These are phyloP conservation scores for Pseudozyma sp. DNA, from an alignment of 1,284 basidiomycete species.

Conservation along the genomic window DNA sequence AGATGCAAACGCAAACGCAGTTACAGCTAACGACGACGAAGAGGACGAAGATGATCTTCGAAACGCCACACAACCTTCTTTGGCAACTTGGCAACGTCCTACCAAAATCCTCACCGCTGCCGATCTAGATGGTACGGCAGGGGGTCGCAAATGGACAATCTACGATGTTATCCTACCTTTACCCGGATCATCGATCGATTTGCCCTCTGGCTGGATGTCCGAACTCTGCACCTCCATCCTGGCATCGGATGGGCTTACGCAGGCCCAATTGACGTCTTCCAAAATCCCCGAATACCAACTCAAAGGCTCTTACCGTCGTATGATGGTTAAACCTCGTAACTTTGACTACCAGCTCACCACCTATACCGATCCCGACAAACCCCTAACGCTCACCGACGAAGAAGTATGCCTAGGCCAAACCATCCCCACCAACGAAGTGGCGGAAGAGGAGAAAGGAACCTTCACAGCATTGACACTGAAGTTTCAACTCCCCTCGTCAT, in stretches of 20 bases:
- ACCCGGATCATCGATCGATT: conserved; percentile 90
- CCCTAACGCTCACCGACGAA: conserved; percentile 93
- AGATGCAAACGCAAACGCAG: conserved; percentile 4
- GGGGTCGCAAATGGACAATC: conserved; percentile 75
- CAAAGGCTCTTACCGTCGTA: conserved; percentile 90
- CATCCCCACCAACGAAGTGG: conserved; percentile 1
- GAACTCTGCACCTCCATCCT: conserved; percentile 86
- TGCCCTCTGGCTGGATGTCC: conserved; percentile 83
- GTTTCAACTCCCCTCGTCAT: conserved; percentile 61
- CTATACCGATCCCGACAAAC: conserved; percentile 92
- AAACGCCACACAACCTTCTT: conserved; percentile 10
- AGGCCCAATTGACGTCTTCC: conserved; percentile 78
- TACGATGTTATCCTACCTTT: conserved; percentile 96
- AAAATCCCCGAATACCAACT: conserved; percentile 83
- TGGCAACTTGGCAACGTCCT: conserved; percentile 70
- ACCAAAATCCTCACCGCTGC: conserved; percentile 82
- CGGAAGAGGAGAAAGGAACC: not conserved
- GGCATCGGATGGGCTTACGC: conserved; percentile 84
- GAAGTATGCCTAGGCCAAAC: conserved; percentile 75
- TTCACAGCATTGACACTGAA: conserved; percentile 61
- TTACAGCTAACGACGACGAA: conserved; percentile 9
- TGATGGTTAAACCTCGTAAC: conserved; percentile 84
- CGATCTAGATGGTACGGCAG: conserved; percentile 73
- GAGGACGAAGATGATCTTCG: conserved; percentile 29
- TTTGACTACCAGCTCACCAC: conserved; percentile 83